Base-by-base conservation (phyloP, 2,329 filamentous ascomycete species). In the Apiospora aurea region DNA sequence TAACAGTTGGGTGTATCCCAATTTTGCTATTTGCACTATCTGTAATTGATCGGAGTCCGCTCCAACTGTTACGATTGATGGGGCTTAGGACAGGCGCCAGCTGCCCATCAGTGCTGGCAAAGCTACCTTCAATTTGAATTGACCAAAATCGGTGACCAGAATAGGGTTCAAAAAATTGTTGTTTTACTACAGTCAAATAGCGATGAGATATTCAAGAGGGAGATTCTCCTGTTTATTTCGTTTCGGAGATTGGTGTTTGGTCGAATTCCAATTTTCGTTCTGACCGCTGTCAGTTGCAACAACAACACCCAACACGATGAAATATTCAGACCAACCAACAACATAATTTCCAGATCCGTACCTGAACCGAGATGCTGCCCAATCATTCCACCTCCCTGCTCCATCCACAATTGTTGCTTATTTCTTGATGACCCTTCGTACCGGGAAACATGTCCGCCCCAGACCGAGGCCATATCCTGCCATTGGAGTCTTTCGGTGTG, bases 401-500 rank as follows among this genome's bases (percentile, higher is more conserved):
- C 21, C 18, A 41, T 41, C 10, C 34, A n/a, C 21, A 41, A 64
- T n/a, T 24, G 13, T 6, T 29, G 11, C 34, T 41, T 16, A 34
- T 29, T 13, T 64, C 3, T 41, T 38, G 21, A 29, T 16, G 51
- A 11, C 18, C 41, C 26, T 24, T 49, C 49, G 38, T 10, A 66
- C 34, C 11, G 61, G 41, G 16, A 41, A 73, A 72, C 26, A 78
- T 76, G 76, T 46, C 73, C 41, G 71, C 74, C n/a, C 51, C 71
- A 64, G 69, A 70, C 38, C 69, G 66, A 2, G 67, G 29, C 18
- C 76, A 86, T 82, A 82, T 83, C 64, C 83, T 86, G 8, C 86
- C 86, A 1, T 82, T 90, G 11, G 85, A 86, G 75, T 81, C 84
- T 3, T 80, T 88, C 29, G 78, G 80, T 67, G 79, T 88, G 26